Evolutionary conservation across 2,329 filamentous ascomycete genomes (phyloP), one percentile per base, ranked within the genome.

Genomic region (Fusarium dlaminii): DNA sequence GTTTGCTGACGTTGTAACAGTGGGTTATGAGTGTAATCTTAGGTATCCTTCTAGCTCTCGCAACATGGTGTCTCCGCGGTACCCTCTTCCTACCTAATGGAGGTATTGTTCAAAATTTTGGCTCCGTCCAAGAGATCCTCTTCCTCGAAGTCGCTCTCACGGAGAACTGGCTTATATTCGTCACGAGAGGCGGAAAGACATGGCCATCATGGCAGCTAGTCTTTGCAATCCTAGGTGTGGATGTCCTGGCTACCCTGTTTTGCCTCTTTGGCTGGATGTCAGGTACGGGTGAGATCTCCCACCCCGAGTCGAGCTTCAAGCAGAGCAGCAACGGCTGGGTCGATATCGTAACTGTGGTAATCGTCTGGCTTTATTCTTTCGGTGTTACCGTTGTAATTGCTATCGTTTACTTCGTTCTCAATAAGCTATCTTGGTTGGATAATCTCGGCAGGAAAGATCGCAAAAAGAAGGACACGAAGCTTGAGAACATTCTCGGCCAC

Each of bases 121-220:
- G 70, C 0, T 67, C 60, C 0, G 12, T 73, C 0, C 70, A 73
- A 29, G 70, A 73, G 20, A 66, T 73, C 1, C 34, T 73, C 1
- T 73, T 73, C 20, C 70, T 73, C 0, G 52, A 73, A 20, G 70
- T 73, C 5, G 70, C 70, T 0, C 70, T 73, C 6, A 73, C 70
- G 1, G 70, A 73, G 29, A 73, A 73, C 18, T 73, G 70, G 70
- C 70, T 73, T 5, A 73, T 73, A 4, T 73, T 73, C n/a, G 70
- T 73, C 9, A 73, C 70, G 0, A 10, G 70, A 18, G 70, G 70
- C 6, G 70, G 70, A 1, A 73, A 73, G 20, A 73, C 70, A 0
- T 74, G 70, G 70, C 70, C 70, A 5, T 73, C 70, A 1, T 73
- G 70, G 70, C 70, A 73, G 34, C 70, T 73, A 3, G 55, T 73